These are phyloP conservation scores for Panaeolus cyanescens DNA, from an alignment of 768 basidiomycete species.

Conservation along the genomic window DNA sequence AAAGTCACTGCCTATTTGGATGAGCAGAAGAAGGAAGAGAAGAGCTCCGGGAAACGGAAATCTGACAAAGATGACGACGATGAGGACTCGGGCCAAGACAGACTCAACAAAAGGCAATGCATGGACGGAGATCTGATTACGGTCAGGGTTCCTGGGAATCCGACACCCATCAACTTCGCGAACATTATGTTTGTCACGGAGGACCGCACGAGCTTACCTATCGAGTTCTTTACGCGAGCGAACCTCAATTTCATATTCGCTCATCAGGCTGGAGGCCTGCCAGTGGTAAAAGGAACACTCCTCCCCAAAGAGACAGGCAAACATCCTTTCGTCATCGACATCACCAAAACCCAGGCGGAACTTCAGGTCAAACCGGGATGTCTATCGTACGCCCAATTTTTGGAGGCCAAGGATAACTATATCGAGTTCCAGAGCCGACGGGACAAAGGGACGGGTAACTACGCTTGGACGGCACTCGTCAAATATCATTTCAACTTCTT, in stretches of 20 bases:
- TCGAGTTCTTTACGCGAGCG: constrained; percentile 16
- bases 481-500: constrained; percentile 5
- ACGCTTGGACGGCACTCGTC: not conserved
- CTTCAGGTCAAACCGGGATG: not conserved
- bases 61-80: not conserved
- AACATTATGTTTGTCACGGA: constrained; percentile 17
- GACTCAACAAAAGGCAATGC: constrained; percentile 6
- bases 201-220: constrained; percentile 2
- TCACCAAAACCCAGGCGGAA: not conserved
- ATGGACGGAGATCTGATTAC: constrained; percentile 6
- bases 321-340: not conserved
- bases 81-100: not conserved
- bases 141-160: not conserved
- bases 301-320: constrained; percentile 6
- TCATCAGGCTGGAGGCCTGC: constrained; percentile 19
- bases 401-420: constrained; percentile 9
- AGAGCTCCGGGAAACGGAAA: not conserved
- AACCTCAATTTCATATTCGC: constrained; percentile 24
- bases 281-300: constrained; percentile 15
- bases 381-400: constrained; percentile 11
- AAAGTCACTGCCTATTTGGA: not conserved
- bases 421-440: constrained; percentile 11
- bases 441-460: not conserved
- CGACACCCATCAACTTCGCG: constrained; percentile 1
- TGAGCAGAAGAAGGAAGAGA: too few relatives aligned